phyloP scores from a whole-genome alignment of 129 eudicot species.

The Tagetes patula region DNA sequence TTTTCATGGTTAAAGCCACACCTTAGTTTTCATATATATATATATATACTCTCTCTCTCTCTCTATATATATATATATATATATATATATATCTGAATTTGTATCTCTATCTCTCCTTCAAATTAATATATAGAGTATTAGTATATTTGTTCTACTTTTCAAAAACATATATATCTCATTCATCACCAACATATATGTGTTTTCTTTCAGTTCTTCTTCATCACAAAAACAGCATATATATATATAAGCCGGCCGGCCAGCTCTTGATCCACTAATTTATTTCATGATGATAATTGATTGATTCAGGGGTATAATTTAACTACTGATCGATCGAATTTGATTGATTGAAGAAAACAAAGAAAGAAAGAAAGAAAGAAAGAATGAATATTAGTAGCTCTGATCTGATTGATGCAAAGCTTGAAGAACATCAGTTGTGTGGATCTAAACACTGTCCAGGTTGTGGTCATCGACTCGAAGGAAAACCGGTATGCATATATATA shows the following conservation, averaged over 20 bases:
- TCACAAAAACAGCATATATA: background rate
- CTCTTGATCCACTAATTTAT: conserved; percentile 1
- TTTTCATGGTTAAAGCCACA: conserved; percentile 64
- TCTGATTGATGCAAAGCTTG: conserved; percentile 98
- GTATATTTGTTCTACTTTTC: conserved; percentile 36
- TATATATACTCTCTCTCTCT: conserved; percentile 18
- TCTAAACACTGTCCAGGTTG: conserved; percentile 96
- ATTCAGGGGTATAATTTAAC: conserved; percentile 10
- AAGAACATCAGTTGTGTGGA: conserved; percentile 93
- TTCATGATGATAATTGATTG: conserved; percentile 6
- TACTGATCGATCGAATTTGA: conserved; percentile 9
- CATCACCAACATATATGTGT: background rate
- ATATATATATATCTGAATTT: conserved; percentile 12
- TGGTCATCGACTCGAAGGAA: conserved; percentile 97
- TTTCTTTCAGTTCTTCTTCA: conserved; percentile 17
- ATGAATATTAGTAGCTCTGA: conserved; percentile 75
- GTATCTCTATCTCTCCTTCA: conserved; percentile 17
- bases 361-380: conserved; percentile 18
- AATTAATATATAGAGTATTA: background rate
- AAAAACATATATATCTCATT: conserved; percentile 23
- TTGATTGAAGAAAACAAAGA: conserved; percentile 27
- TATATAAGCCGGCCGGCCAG: background rate
- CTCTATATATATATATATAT: conserved; percentile 15
- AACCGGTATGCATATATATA: conserved; percentile 54
- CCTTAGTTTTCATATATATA: conserved; percentile 21